Conservation (phyloP, 2,329 filamentous ascomycete species). For the Epichloe coenophiala region DNA sequence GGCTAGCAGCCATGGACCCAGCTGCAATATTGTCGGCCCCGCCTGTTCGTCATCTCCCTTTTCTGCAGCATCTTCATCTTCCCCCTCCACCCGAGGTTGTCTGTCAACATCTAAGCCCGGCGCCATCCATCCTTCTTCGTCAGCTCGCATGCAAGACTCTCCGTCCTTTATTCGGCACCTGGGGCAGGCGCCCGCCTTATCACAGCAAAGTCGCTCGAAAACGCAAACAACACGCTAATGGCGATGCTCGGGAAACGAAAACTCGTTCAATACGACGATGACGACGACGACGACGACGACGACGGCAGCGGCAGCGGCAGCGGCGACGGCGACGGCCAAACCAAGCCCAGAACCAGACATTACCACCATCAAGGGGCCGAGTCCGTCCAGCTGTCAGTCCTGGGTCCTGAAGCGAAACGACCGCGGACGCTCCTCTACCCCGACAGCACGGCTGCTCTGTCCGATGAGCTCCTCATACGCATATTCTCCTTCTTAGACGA, state of each 20-base stretch:
- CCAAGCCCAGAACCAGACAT: neutral
- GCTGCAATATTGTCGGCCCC: too few species aligned
- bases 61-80: too few species aligned
- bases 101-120: too few species aligned
- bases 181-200: neutral
- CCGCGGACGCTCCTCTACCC: neutral
- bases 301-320: neutral
- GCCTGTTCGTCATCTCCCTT: too few species aligned
- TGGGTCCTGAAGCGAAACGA: neutral
- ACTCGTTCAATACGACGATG: conserved; percentile 4
- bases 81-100: too few species aligned
- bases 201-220: neutral
- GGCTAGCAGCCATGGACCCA: too few species aligned
- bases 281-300: neutral
- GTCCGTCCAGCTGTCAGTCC: neutral
- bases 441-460: conserved; percentile 60
- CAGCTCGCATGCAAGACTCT: neutral
- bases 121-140: neutral
- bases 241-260: conserved; percentile 16
- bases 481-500: conserved; percentile 68
- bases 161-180: neutral
- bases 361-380: neutral
- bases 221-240: neutral
- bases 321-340: neutral
- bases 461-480: conserved; percentile 77